Base-by-base conservation (phyloP, 2,329 filamentous ascomycete species). In the Phaeosphaeriaceae sp. region DNA sequence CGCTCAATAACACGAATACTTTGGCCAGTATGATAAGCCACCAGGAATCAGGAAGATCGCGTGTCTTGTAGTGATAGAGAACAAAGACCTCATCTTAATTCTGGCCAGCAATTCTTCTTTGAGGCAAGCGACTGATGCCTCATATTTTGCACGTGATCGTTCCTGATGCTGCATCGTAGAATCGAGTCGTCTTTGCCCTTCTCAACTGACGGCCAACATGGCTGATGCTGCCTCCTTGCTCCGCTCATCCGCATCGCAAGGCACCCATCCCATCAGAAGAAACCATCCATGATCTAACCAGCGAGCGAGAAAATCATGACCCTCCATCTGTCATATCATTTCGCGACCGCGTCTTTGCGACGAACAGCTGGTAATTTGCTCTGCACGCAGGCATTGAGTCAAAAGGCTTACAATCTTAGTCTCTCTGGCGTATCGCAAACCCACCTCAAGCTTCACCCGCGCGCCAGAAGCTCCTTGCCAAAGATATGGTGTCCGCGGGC, bases 311-410 rank as follows among this genome's bases (percentile, higher is more conserved):
- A 33, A 65, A 60, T 57, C 55, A 56, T 58, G 56, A 50, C 58
- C 61, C 53, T 47, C 53, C 62, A 62, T 62, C 64, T 60, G 65
- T 63, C 66, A 61, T 54, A 57, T 59, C 60, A 56, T 56, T 62
- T 63, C 65, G 66, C 65, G 62, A 73, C 72, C 69, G 57, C 69
- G 45, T 59, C 57, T 42, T 54, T 68, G 48, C 63, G 65, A 54
- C 53, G 51, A 36, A 36, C 65, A 49, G 57, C 65, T 53, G 65
- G 71, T 73, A 58, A 45, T 41, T 33, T 48, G 46, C 42, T 50
- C 47, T 53, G 45, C 25, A 11, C 20, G 13, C 41, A 49, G 46
- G 58, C 62, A 65, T 65, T 64, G 54, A 25, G 19, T 7, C 17
- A 17, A 13, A 36, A 36, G 3, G 56, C 63, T 70, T 44, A 74